Conservation (phyloP, 768 basidiomycete genomes). For the Phaffia tasmanica region DNA sequence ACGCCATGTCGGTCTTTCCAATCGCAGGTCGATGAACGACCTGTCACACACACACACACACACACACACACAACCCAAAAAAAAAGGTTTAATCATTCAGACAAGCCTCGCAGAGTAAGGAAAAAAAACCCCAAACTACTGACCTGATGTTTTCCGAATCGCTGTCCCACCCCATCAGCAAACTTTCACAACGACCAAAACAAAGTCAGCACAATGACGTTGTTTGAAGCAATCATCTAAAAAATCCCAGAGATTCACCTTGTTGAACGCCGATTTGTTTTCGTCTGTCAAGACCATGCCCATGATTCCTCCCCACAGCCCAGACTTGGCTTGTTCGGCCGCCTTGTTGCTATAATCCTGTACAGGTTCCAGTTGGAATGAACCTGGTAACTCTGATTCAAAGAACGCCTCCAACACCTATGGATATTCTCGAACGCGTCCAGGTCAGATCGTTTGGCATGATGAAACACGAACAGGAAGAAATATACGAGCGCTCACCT, state of each 20-base stretch:
- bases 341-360: slow-evolving; percentile 31
- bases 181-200: slow-evolving; percentile 40
- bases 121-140: slow-evolving; percentile 24
- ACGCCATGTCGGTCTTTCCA: slow-evolving; percentile 50
- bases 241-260: background rate
- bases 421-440: too few relatives aligned
- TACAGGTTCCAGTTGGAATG: slow-evolving; percentile 67
- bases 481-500: slow-evolving; percentile 37
- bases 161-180: slow-evolving; percentile 87
- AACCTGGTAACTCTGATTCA: slow-evolving; percentile 75
- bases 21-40: slow-evolving; percentile 71
- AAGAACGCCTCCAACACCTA: slow-evolving; percentile 86
- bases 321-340: slow-evolving; percentile 43
- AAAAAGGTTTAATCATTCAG: background rate
- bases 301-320: slow-evolving; percentile 38
- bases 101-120: background rate
- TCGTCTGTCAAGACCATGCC: slow-evolving; percentile 79
- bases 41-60: slow-evolving; percentile 36
- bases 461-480: background rate
- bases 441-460: background rate
- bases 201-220: slow-evolving; percentile 30
- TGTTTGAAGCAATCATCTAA: slow-evolving; percentile 46
- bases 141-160: slow-evolving; percentile 85
- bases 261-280: slow-evolving; percentile 27
- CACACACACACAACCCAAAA: background rate